Evolutionary conservation across 2,329 filamentous ascomycete species (phyloP).

Genomic region (Corynespora cassiicola): DNA sequence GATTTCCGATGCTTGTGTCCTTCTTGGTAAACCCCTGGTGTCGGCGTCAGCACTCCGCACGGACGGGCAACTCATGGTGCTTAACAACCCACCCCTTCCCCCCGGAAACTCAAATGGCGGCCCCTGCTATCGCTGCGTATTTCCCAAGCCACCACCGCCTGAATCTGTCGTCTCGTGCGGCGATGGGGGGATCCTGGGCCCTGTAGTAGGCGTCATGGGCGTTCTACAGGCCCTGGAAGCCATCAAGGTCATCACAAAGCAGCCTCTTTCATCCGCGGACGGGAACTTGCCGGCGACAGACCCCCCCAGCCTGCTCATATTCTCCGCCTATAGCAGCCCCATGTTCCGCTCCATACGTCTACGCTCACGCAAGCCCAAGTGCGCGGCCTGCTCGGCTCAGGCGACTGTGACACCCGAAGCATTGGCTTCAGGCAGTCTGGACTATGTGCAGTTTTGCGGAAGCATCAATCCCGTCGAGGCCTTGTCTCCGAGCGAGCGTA

Average conservation of each 20-base stretch:
- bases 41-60: constrained; percentile 89
- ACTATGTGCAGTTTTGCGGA: constrained; percentile 90
- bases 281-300: constrained; percentile 27
- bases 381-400: constrained; percentile 75
- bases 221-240: constrained; percentile 89
- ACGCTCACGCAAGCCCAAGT: constrained; percentile 71
- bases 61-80: constrained; percentile 86
- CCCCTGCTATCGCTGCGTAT: constrained; percentile 93
- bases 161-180: constrained; percentile 85
- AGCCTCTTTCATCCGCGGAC: too few relatives aligned
- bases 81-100: constrained; percentile 78
- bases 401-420: constrained; percentile 68
- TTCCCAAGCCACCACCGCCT: constrained; percentile 83
- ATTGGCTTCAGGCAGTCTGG: constrained; percentile 70
- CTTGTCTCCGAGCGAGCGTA: constrained; percentile 69
- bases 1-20: constrained; percentile 86
- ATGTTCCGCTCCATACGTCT: constrained; percentile 79
- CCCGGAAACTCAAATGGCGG: constrained; percentile 67
- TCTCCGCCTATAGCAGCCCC: constrained; percentile 59
- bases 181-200: constrained; percentile 90
- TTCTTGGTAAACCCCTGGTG: constrained; percentile 79
- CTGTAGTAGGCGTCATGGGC: constrained; percentile 92
- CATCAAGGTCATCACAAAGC: constrained; percentile 75
- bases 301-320: constrained; percentile 57
- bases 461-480: constrained; percentile 61